These are phyloP conservation scores for Geotrichum carabidarum DNA, from an alignment of 1,139 yeast species.

Conservation along the genomic window DNA sequence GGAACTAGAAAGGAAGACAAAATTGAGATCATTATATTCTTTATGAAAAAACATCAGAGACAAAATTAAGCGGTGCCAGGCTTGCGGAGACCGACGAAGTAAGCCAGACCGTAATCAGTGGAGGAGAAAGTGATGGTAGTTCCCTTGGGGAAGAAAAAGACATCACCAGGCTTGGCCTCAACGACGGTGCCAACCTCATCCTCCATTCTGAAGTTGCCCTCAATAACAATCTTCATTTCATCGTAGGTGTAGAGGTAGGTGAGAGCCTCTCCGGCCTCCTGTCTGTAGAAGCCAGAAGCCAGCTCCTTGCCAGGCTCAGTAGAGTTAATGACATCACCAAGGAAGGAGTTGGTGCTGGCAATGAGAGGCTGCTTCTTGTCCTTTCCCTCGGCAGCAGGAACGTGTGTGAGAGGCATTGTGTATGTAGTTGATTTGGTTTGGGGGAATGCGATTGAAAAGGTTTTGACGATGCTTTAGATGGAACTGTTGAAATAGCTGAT, in stretches of 20 bases:
- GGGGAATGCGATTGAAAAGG: neutral
- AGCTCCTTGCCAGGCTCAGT: conserved; percentile 56
- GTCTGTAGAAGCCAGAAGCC: conserved; percentile 62
- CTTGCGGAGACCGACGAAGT: conserved; percentile 62
- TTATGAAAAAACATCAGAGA: neutral
- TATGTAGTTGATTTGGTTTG: conserved; percentile 1
- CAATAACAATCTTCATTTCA: conserved; percentile 65
- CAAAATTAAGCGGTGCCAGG: conserved; percentile 33
- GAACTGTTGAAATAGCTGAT: neutral
- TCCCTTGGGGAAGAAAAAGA: conserved; percentile 62
- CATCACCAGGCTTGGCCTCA: conserved; percentile 58
- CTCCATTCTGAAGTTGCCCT: conserved; percentile 56
- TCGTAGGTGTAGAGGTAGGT: conserved; percentile 61
- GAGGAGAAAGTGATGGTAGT: conserved; percentile 62
- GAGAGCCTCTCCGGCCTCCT: conserved; percentile 60
- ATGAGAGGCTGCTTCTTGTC: conserved; percentile 52
- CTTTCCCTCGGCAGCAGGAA: conserved; percentile 51
- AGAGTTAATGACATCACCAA: conserved; percentile 58
- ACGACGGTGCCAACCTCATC: conserved; percentile 61
- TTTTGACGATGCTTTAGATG: neutral
- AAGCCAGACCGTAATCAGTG: conserved; percentile 60
- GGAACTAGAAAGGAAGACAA: too few species aligned
- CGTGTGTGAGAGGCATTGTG: conserved; percentile 51
- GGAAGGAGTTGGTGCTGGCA: conserved; percentile 58
- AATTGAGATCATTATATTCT: neutral